Base-by-base conservation (phyloP, 2,329 filamentous ascomycete genomes). In the Alternaria triticina region DNA sequence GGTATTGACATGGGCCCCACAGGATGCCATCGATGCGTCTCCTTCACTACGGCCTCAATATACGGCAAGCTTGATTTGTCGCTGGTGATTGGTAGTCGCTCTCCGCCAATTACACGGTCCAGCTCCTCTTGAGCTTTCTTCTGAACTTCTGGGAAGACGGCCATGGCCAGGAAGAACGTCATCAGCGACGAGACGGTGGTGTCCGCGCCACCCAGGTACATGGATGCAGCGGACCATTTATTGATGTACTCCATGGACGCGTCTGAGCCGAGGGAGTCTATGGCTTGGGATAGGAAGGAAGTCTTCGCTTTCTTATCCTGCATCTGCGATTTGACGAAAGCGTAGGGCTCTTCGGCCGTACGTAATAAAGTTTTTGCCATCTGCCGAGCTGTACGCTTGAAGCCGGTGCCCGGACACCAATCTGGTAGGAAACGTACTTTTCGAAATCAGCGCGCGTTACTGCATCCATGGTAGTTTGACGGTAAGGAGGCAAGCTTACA, bases 121-220 rank as follows among this genome's bases (percentile, higher is more conserved):
- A 88, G 73, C 45, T 83, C 79, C 5, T 74, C 75, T 62, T 82
- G 82, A 0, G 83, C 84, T 61, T 85, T 86, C 22, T 70, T 69
- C 54, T 86, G 85, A 0, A 86, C 75, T 2, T 79, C 71, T 0
- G 83, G 83, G 40, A 84, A 85, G 8, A 86, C 75, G 15, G 81
- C 82, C 74, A 87, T 87, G 0, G 85, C 86, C 0, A 88, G 79
- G 20, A 86, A 79, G 70, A 88, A 87, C 0, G 67, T 74, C 51
- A 75, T 70, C 3, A 84, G 61, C 0, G 81, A 75, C 0, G 78
- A 82, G 1, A 83, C 80, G 1, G 80, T 85, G 3, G 78, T 83
- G 3, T 83, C 81, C 3, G 81, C 85, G n/a, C 82, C 83, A 4
- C 77, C 84, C 0, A 75, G 69, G 49, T 83, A 86, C 54, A 85